Percentiles rank a stretch among this genome's conserved stretches.
These are phyloP conservation scores for Posidonia oceanica DNA, from an alignment of 116 monocot genomes.

Conservation along the genomic window DNA sequence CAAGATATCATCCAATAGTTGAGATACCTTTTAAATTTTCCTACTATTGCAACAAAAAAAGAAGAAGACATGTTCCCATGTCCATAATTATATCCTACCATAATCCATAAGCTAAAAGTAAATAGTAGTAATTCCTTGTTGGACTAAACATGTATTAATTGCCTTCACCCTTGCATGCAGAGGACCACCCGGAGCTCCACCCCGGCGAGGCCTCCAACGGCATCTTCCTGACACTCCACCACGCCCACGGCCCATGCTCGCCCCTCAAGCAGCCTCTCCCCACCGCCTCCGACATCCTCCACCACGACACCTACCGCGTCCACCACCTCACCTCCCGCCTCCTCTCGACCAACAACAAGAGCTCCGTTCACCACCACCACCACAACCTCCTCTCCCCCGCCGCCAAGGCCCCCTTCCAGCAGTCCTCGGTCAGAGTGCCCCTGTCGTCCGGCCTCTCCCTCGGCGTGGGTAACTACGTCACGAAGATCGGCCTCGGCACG, in stretches of 20 bases:
- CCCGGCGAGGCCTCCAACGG: not conserved
- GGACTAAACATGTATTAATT: no score
- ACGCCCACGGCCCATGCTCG: conserved; percentile 46
- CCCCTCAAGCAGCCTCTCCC: conserved; percentile 23
- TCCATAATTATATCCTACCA: no score
- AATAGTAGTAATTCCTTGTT: no score
- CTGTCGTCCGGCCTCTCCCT: conserved; percentile 49
- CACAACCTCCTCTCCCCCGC: not conserved
- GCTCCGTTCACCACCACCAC: conserved; percentile 5
- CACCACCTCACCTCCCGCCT: conserved; percentile 29
- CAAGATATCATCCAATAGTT: no score
- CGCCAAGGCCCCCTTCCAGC: not conserved
- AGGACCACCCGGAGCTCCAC: not conserved
- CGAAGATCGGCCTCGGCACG: conserved; percentile 49
- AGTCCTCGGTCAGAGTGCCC: conserved; percentile 35
- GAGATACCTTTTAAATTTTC: no score
- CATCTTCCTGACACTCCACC: conserved; percentile 21
- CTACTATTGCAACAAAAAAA: no score
- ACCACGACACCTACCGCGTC: conserved; percentile 46
- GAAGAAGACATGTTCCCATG: no score
- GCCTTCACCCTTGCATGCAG: not conserved
- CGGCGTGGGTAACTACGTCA: conserved; percentile 80
- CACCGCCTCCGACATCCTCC: conserved; percentile 40
- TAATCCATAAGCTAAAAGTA: no score
- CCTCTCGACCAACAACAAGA: conserved; percentile 1